Percentiles rank a stretch among this genome's conserved stretches.
These are phyloP conservation scores for Botryotinia globosa DNA, from an alignment of 2,329 filamentous ascomycete genomes.

Conservation along the genomic window DNA sequence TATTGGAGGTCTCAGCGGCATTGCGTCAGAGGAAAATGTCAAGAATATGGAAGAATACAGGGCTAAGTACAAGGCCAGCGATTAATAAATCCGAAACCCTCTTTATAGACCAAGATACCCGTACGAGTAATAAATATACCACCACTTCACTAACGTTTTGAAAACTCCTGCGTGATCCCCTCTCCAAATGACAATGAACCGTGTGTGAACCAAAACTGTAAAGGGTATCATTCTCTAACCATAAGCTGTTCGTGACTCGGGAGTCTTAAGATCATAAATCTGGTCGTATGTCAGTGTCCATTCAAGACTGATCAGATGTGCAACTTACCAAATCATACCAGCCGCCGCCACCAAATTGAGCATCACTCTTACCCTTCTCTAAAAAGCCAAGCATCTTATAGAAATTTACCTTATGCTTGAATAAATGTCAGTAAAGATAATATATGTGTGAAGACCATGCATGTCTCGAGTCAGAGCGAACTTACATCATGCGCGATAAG, in stretches of 20 bases:
- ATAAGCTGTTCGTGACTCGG: constrained; percentile 33
- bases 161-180: background rate
- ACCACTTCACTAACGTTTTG: background rate
- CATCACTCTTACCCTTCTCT: constrained; percentile 65
- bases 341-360: constrained; percentile 71
- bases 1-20: constrained; percentile 62
- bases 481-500: constrained; percentile 71
- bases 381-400: constrained; percentile 76
- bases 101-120: constrained; percentile 1
- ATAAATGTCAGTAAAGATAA: constrained; percentile 7
- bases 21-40: constrained; percentile 61
- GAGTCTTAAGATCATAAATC: constrained; percentile 4
- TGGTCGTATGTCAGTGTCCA: background rate
- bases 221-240: constrained; percentile 16
- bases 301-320: background rate
- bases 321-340: constrained; percentile 76
- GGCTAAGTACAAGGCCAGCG: constrained; percentile 58
- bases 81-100: constrained; percentile 38
- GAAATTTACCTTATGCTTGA: constrained; percentile 64
- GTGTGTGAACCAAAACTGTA: background rate
- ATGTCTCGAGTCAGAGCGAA: constrained; percentile 19
- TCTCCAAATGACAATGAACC: background rate
- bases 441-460: background rate
- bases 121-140: background rate
- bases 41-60: constrained; percentile 72